Evolutionary conservation across 257 asterid species (phyloP).

Genomic region (Thymus mandschuricus): DNA sequence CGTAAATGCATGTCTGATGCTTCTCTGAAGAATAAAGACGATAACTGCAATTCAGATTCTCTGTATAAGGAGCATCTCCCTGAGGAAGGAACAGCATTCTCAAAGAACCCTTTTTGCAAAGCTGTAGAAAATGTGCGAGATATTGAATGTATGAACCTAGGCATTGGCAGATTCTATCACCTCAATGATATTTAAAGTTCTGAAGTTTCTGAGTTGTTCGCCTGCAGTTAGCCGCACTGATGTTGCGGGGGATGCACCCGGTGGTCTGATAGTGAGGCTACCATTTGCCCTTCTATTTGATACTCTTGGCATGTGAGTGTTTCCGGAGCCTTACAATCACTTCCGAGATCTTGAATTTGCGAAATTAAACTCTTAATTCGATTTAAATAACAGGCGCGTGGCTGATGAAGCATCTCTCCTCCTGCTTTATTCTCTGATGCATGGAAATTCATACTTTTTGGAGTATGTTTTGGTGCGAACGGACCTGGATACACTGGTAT

Average conservation of each 20-base stretch:
- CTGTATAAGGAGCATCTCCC: slow-evolving; percentile 45
- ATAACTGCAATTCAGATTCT: slow-evolving; percentile 50
- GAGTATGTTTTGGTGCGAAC: slow-evolving; percentile 97
- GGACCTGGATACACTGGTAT: slow-evolving; percentile 94
- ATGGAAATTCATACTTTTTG: slow-evolving; percentile 82
- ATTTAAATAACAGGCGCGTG: slow-evolving; percentile 62
- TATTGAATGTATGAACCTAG: slow-evolving; percentile 66
- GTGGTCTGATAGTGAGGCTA: slow-evolving; percentile 65
- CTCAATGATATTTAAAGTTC: slow-evolving; percentile 28
- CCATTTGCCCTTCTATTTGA: slow-evolving; percentile 95
- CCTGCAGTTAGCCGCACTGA: slow-evolving; percentile 82
- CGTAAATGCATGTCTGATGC: slow-evolving; percentile 62
- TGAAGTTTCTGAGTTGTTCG: slow-evolving; percentile 40
- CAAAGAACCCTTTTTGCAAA: slow-evolving; percentile 80
- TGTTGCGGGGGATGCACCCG: slow-evolving; percentile 64
- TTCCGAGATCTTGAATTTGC: not conserved
- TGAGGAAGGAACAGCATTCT: slow-evolving; percentile 59
- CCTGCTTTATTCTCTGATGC: slow-evolving; percentile 86
- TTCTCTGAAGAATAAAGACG: slow-evolving; percentile 52
- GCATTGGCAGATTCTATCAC: slow-evolving; percentile 28
- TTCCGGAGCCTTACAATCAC: slow-evolving; percentile 28
- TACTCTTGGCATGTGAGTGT: slow-evolving; percentile 83
- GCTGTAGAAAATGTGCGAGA: slow-evolving; percentile 84
- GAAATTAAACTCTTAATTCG: not conserved
- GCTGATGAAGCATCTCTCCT: slow-evolving; percentile 86